Conservation (phyloP, 1,284 basidiomycete species). For the Neotropicomus parvogracilis region DNA sequence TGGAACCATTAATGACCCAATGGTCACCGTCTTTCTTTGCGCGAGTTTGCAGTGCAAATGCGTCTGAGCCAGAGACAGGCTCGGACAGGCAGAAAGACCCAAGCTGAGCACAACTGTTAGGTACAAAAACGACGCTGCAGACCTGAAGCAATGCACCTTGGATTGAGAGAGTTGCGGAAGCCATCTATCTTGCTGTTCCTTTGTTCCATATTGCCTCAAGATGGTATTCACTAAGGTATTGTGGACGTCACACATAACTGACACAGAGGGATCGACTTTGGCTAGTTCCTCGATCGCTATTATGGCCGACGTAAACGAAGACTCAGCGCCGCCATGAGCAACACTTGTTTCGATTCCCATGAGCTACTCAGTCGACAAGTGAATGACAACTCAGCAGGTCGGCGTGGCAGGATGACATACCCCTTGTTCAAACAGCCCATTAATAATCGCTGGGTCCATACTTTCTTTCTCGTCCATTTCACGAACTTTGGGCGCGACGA, state of each 20-base stretch:
- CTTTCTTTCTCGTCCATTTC: slow-evolving; percentile 98
- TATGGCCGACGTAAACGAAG: slow-evolving; percentile 92
- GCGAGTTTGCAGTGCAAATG: slow-evolving; percentile 93
- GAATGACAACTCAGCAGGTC: background rate
- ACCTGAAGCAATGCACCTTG: slow-evolving; percentile 49
- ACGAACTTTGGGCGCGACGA: slow-evolving; percentile 85
- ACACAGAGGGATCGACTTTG: slow-evolving; percentile 94
- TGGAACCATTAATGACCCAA: slow-evolving; percentile 90
- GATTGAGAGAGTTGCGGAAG: slow-evolving; percentile 79
- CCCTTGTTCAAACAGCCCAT: slow-evolving; percentile 93
- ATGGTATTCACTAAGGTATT: slow-evolving; percentile 98
- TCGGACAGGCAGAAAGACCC: slow-evolving; percentile 97
- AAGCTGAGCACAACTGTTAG: slow-evolving; percentile 52
- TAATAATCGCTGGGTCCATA: slow-evolving; percentile 90
- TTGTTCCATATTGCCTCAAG: slow-evolving; percentile 81
- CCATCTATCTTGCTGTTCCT: slow-evolving; percentile 87
- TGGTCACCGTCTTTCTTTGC: slow-evolving; percentile 82
- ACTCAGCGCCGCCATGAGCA: slow-evolving; percentile 84
- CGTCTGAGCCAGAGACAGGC: slow-evolving; percentile 90
- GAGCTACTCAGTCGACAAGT: slow-evolving; percentile 47
- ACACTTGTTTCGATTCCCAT: slow-evolving; percentile 95
- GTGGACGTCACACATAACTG: slow-evolving; percentile 96
- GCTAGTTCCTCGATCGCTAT: slow-evolving; percentile 97
- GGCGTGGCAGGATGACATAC: slow-evolving; percentile 45
- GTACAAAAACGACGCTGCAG: background rate